These are phyloP conservation scores for Sugiyamaella boreocaroliniensis DNA, from an alignment of 805 yeast genomes.

Conservation along the genomic window DNA sequence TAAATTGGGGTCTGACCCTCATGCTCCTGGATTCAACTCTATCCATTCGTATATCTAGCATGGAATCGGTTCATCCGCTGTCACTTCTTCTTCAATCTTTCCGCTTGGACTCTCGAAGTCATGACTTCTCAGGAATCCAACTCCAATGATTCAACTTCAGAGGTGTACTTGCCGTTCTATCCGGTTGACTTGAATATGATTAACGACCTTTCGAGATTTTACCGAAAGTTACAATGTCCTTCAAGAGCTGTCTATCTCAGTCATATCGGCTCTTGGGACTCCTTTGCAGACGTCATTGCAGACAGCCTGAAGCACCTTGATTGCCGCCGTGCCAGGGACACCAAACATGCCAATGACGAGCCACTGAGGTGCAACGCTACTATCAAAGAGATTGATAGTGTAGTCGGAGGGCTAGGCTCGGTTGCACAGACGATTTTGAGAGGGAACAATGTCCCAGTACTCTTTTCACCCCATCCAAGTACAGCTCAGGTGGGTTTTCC, in stretches of 20 bases:
- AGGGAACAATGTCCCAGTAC: slow-evolving; percentile 8
- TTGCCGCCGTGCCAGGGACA: not conserved
- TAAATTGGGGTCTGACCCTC: not conserved
- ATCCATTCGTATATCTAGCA: not conserved
- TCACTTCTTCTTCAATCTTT: not conserved
- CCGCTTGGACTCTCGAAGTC: not conserved
- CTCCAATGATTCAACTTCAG: not conserved
- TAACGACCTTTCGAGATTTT: not conserved
- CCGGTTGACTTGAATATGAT: not conserved
- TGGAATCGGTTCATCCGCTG: not conserved
- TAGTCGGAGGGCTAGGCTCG: not conserved
- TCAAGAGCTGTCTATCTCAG: not conserved
- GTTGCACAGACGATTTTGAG: slow-evolving; percentile 9
- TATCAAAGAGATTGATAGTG: slow-evolving; percentile 3
- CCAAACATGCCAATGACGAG: not conserved
- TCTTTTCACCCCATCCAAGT: slow-evolving; percentile 2
- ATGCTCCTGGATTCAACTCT: not conserved
- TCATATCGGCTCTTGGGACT: not conserved
- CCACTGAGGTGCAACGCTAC: not conserved
- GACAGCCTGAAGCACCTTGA: not conserved
- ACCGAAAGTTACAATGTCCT: not conserved
- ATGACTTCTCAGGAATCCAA: not conserved
- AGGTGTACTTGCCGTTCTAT: not conserved
- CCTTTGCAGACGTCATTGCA: not conserved
- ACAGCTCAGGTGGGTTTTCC: slow-evolving; percentile 10